These are phyloP conservation scores for Microcyclospora pomicola DNA, from an alignment of 2,329 filamentous ascomycete genomes.

Conservation along the genomic window DNA sequence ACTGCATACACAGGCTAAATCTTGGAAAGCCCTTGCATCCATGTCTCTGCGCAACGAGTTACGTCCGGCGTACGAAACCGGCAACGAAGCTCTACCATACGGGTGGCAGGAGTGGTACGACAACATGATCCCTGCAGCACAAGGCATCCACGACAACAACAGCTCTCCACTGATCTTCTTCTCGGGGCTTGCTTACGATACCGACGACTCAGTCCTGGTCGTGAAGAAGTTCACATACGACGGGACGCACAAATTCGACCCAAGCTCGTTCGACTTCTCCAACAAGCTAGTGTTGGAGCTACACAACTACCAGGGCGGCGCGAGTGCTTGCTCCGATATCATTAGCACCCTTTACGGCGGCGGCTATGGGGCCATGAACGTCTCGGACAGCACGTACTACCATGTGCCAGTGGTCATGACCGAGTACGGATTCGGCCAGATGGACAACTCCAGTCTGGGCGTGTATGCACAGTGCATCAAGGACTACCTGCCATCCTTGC, in stretches of 20 bases:
- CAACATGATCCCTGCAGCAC: conserved; percentile 35
- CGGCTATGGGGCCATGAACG: conserved; percentile 41
- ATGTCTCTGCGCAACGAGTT: conserved; percentile 43
- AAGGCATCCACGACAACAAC: conserved; percentile 39
- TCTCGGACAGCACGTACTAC: conserved; percentile 14
- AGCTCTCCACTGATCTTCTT: conserved; percentile 42
- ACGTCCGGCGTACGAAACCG: conserved; percentile 26
- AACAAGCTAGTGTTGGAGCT: conserved; percentile 47
- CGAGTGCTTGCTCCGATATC: conserved; percentile 35
- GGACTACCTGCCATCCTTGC: conserved; percentile 31
- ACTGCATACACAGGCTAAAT: conserved; percentile 4
- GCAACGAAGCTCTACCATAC: conserved; percentile 26
- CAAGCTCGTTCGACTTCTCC: conserved; percentile 35
- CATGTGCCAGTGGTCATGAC: conserved; percentile 36
- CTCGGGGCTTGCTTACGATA: conserved; percentile 46
- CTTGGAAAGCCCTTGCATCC: conserved; percentile 36
- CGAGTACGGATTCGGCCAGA: conserved; percentile 42
- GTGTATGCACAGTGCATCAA: conserved; percentile 42
- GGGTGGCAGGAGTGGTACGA: conserved; percentile 45
- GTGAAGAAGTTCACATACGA: conserved; percentile 36
- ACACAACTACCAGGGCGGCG: conserved; percentile 46
- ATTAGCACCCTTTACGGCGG: conserved; percentile 34
- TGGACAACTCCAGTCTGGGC: conserved; percentile 31
- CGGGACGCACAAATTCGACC: conserved; percentile 35
- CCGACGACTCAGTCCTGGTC: conserved; percentile 37